These are phyloP conservation scores for Trichoderma parareesei DNA, from an alignment of 495 filamentous ascomycete genomes.

Conservation along the genomic window DNA sequence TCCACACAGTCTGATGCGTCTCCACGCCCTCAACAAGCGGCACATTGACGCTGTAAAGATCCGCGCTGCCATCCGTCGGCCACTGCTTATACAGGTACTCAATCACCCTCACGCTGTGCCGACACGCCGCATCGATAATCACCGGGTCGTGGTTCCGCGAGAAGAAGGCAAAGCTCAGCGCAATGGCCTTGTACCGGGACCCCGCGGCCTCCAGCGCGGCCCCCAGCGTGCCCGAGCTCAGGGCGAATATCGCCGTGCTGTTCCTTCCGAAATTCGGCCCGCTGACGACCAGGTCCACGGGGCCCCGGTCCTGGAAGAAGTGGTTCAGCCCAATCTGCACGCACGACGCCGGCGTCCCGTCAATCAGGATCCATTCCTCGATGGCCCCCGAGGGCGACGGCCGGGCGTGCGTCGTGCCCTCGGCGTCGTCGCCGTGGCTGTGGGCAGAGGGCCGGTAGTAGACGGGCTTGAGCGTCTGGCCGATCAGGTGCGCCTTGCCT, in stretches of 20 bases:
- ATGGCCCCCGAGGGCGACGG: conserved; percentile 46
- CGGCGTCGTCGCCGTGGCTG: conserved; percentile 39
- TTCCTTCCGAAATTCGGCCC: conserved; percentile 96
- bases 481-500: conserved; percentile 90
- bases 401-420: conserved; percentile 54
- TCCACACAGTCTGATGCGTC: conserved; percentile 62
- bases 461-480: conserved; percentile 73
- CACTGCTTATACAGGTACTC: conserved; percentile 71
- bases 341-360: conserved; percentile 80
- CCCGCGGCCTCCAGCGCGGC: conserved; percentile 90
- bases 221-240: conserved; percentile 83
- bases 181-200: conserved; percentile 67
- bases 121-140: conserved; percentile 66
- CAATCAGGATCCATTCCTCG: conserved; percentile 90
- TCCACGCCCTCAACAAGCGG: conserved; percentile 66
- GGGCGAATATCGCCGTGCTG: conserved; percentile 82
- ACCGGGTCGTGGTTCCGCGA: conserved; percentile 67
- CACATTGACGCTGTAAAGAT: conserved; percentile 83
- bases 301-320: conserved; percentile 71
- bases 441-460: conserved; percentile 64
- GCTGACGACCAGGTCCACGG: conserved; percentile 76
- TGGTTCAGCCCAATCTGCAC: conserved; percentile 84
- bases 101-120: conserved; percentile 62
- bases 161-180: conserved; percentile 82
- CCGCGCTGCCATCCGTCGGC: conserved; percentile 53